phyloP scores from a whole-genome alignment of 2,329 filamentous ascomycete species.

The Mycocentrospora acerina region DNA sequence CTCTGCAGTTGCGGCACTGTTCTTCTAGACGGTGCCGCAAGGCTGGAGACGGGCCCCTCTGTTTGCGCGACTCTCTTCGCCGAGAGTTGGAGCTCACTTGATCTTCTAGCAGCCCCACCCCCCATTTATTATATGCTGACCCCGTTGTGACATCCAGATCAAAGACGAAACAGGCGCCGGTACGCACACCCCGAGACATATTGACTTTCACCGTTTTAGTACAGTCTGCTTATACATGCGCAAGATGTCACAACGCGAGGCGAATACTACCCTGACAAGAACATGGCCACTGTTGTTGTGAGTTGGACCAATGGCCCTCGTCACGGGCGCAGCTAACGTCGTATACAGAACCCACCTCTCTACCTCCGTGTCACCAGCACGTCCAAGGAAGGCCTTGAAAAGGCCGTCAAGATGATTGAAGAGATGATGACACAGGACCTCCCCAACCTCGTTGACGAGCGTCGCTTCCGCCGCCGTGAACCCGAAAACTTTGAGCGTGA shows the following conservation, averaged over 20 bases:
- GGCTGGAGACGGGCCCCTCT: conserved; percentile 26
- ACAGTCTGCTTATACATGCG: conserved; percentile 62
- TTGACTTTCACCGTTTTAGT: conserved; percentile 61
- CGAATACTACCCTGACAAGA: conserved; percentile 96
- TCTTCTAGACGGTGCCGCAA: conserved; percentile 61
- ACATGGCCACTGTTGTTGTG: conserved; percentile 91
- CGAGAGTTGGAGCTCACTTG: conserved; percentile 51
- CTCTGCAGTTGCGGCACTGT: conserved; percentile 28
- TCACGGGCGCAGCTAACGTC: neutral
- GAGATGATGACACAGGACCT: conserved; percentile 96
- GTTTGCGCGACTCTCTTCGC: conserved; percentile 38
- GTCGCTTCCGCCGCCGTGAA: conserved; percentile 83
- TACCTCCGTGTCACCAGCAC: conserved; percentile 96
- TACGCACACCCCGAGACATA: conserved; percentile 77
- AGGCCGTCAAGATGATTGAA: conserved; percentile 83
- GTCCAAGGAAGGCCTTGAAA: conserved; percentile 85
- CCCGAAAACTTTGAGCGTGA: conserved; percentile 82
- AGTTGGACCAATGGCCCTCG: conserved; percentile 5
- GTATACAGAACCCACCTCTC: conserved; percentile 76
- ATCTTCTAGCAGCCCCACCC: conserved; percentile 44
- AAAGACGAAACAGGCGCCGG: conserved; percentile 99
- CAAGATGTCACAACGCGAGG: conserved; percentile 99
- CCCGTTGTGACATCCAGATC: conserved; percentile 89
- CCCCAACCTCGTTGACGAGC: conserved; percentile 91
- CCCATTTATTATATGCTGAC: conserved; percentile 93